Conservation (phyloP, 2,329 filamentous ascomycete genomes). For the Talaromyces atroroseus region DNA sequence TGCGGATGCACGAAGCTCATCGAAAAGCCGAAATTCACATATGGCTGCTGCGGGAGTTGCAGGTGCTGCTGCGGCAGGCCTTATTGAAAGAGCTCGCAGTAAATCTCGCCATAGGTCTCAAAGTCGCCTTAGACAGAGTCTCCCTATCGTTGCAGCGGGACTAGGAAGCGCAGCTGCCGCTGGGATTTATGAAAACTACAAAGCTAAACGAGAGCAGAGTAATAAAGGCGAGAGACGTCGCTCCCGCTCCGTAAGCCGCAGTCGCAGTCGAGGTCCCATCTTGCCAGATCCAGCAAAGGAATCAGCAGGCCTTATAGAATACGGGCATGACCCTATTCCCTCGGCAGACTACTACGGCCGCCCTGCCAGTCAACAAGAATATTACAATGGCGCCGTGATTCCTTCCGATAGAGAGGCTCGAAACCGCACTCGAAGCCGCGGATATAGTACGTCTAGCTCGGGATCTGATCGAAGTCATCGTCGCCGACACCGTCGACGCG, state of each 20-base stretch:
- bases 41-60: conserved; percentile 59
- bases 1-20: conserved; percentile 33
- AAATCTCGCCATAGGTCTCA: conserved; percentile 53
- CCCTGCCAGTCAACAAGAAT: conserved; percentile 32
- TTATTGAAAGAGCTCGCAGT: conserved; percentile 54
- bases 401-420: conserved; percentile 31
- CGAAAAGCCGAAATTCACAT: conserved; percentile 46
- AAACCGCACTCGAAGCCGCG: conserved; percentile 38
- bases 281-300: conserved; percentile 38
- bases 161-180: conserved; percentile 57
- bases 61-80: conserved; percentile 57
- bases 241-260: conserved; percentile 39
- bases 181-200: conserved; percentile 58
- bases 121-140: conserved; percentile 51
- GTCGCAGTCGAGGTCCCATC: conserved; percentile 34
- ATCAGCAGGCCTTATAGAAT: conserved; percentile 55
- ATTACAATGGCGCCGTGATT: conserved; percentile 40
- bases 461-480: conserved; percentile 32
- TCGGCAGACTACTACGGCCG: conserved; percentile 43
- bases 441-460: conserved; percentile 30
- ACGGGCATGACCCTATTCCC: conserved; percentile 55
- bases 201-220: conserved; percentile 54
- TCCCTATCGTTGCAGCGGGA: conserved; percentile 57
- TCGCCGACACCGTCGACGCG: conserved; percentile 25
- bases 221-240: conserved; percentile 35